Conservation (phyloP, 2,329 filamentous ascomycete species). For the Phaeosphaeria sp. region DNA sequence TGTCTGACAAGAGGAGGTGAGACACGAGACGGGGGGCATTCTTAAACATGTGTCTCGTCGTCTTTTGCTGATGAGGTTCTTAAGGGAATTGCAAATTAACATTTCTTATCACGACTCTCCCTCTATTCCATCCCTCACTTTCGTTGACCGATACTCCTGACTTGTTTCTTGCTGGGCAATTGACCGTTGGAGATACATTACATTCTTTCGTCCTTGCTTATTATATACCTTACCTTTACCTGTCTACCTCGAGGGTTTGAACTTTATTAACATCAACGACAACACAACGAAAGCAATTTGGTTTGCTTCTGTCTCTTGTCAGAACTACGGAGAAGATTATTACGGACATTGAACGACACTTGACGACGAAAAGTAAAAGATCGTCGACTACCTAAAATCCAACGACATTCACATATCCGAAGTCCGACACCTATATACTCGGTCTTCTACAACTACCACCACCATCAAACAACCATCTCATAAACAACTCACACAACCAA, state of each 20-base stretch:
- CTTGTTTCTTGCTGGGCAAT: not conserved
- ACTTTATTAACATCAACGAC: not conserved
- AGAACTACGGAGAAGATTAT: not conserved
- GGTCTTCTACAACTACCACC: constrained; percentile 1
- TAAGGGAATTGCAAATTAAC: not conserved
- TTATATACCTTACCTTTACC: not conserved
- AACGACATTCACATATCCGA: not conserved
- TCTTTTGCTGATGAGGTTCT: not conserved
- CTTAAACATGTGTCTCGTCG: constrained; percentile 22
- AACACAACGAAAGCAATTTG: not conserved
- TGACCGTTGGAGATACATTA: not conserved
- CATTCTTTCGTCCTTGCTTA: not conserved
- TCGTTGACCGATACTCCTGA: not conserved
- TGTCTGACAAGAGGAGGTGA: not conserved
- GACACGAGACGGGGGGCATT: constrained; percentile 9
- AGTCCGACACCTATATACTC: not conserved
- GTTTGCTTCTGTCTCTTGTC: not conserved
- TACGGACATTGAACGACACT: not conserved
- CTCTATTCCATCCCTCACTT: constrained; percentile 1
- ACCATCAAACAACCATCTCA: constrained; percentile 7
- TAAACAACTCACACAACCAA: constrained; percentile 5
- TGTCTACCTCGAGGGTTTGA: not conserved
- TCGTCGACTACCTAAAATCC: not conserved
- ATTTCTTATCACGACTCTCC: constrained; percentile 7
- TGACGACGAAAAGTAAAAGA: not conserved